Conservation (phyloP, 2,329 filamentous ascomycete species). For the Fusarium tjaetaba region DNA sequence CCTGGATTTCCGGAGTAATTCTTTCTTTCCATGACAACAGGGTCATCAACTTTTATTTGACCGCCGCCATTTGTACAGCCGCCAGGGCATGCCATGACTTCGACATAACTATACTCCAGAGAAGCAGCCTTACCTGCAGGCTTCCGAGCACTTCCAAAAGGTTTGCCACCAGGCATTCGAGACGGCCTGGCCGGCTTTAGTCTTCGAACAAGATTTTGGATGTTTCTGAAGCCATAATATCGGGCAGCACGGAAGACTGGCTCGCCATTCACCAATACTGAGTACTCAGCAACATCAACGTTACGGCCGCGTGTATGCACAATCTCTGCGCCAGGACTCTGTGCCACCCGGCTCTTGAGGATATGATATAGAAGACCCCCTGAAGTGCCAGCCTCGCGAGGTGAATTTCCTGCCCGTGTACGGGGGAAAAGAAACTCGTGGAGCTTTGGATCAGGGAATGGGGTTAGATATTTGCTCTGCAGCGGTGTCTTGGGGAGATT, state of each 20-base stretch:
- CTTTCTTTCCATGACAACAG: conserved; percentile 64
- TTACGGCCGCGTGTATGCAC: conserved; percentile 82
- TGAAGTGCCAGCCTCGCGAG: conserved; percentile 76
- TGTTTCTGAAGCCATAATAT: conserved; percentile 98
- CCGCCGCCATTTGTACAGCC: conserved; percentile 98
- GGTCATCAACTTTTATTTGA: conserved; percentile 91
- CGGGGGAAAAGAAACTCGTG: conserved; percentile 78
- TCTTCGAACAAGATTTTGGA: conserved; percentile 95
- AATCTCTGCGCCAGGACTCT: conserved; percentile 77
- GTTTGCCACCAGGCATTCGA: conserved; percentile 80
- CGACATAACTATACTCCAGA: conserved; percentile 87
- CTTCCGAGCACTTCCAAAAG: conserved; percentile 65
- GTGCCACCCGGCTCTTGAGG: conserved; percentile 76
- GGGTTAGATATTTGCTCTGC: conserved; percentile 51
- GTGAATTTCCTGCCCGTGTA: conserved; percentile 54
- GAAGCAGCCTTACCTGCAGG: conserved; percentile 59
- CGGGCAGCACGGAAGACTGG: conserved; percentile 82
- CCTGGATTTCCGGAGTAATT: conserved; percentile 67
- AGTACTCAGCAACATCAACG: conserved; percentile 88
- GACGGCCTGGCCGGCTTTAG: conserved; percentile 83
- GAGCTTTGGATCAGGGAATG: conserved; percentile 79
- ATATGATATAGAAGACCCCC: conserved; percentile 91
- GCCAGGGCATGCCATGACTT: conserved; percentile 99
- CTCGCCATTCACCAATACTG: conserved; percentile 67
- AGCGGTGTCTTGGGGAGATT: conserved; percentile 70